Percentiles rank a stretch among this genome's conserved stretches.
These are phyloP conservation scores for Russula ochroleuca DNA, from an alignment of 768 basidiomycete species.

Conservation along the genomic window DNA sequence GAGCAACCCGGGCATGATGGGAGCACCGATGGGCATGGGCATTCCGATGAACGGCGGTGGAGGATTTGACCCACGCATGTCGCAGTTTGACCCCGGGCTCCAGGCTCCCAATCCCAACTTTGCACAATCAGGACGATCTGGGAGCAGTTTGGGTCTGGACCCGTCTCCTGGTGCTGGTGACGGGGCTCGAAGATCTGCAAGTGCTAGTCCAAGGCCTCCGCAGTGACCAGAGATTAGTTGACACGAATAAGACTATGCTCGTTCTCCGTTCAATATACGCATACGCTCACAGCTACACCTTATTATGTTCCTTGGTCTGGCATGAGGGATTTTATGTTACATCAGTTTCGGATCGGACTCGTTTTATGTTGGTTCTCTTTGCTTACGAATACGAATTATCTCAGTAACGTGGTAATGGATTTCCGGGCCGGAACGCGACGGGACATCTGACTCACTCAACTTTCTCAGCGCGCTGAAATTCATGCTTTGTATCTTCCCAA, in stretches of 20 bases:
- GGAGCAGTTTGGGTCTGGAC: constrained; percentile 7
- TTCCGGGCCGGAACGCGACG: constrained; percentile 2
- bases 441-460: not conserved
- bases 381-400: not conserved
- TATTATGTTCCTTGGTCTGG: not conserved
- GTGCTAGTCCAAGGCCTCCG: constrained; percentile 18
- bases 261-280: not conserved
- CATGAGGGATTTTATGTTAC: not conserved
- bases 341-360: not conserved
- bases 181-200: constrained; percentile 16
- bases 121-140: not conserved
- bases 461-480: not conserved
- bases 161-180: constrained; percentile 8
- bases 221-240: constrained; percentile 1
- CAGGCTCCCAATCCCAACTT: constrained; percentile 18
- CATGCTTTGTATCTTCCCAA: not conserved
- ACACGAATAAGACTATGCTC: not conserved
- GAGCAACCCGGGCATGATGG: constrained; percentile 21
- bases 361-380: not conserved
- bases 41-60: constrained; percentile 23
- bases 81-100: constrained; percentile 24
- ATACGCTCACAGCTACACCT: not conserved
- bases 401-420: not conserved
- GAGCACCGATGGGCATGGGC: constrained; percentile 21
- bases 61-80: constrained; percentile 24